Conservation (phyloP, 139 green algal genomes). For the Astrephomene gubernaculifera region DNA sequence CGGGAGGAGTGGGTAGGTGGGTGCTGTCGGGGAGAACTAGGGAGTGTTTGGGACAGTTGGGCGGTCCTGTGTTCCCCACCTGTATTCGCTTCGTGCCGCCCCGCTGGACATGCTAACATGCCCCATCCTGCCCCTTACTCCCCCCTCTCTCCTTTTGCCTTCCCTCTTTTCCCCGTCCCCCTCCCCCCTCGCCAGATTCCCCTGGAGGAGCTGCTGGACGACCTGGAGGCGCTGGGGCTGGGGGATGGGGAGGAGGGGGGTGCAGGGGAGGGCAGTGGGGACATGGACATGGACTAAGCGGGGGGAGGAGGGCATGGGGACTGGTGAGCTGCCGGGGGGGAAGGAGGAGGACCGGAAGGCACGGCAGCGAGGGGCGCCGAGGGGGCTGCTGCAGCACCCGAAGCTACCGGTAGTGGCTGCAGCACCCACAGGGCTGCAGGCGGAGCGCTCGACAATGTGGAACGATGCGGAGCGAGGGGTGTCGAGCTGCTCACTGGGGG, state of each 20-base stretch:
- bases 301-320: background rate
- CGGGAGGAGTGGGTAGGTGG: background rate
- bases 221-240: slow-evolving; percentile 76
- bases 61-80: background rate
- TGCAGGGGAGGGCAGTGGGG: slow-evolving; percentile 28
- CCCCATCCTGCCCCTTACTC: background rate
- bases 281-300: slow-evolving; percentile 53
- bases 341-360: background rate
- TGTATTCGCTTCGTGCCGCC: background rate
- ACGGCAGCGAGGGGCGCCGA: too few relatives aligned
- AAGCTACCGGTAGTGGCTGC: too few relatives aligned
- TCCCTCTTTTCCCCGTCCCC: too few relatives aligned
- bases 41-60: background rate
- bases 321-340: too few relatives aligned
- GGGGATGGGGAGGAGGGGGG: slow-evolving; percentile 19
- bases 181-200: slow-evolving; percentile 72
- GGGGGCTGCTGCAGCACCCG: too few relatives aligned
- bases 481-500: too few relatives aligned
- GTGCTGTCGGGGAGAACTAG: background rate
- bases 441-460: too few relatives aligned
- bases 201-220: slow-evolving; percentile 95
- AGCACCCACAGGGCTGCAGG: too few relatives aligned
- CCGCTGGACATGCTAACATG: too few relatives aligned
- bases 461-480: too few relatives aligned
- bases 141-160: background rate